Base-by-base conservation (phyloP, 1,284 basidiomycete genomes). In the Tilletiopsis washingtonensis region DNA sequence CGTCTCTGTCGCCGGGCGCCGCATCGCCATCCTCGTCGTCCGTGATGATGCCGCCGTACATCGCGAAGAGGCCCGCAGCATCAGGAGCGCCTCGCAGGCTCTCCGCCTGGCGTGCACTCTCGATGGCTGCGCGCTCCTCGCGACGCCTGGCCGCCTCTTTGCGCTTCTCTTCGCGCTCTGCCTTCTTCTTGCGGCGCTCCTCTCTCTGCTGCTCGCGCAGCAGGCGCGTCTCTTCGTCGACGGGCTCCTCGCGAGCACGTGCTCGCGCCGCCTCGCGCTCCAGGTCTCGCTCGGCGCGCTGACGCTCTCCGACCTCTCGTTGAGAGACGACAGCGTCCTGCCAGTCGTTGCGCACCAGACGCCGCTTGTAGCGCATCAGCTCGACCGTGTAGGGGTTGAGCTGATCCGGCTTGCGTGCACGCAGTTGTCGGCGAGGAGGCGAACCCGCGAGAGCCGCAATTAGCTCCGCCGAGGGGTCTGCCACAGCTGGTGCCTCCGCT, bases 331-430 rank as follows among this genome's bases (percentile, higher is more conserved):
- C 67, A 7, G 75, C 75, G 45, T 75, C 75, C 40, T 71, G 49
- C 75, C 75, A 76, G 26, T 74, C 68, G 56, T 75, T 75, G 21
- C 56, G 56, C n/a, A 68, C 56, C 20, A 76, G 53, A 3, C 59
- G 49, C n/a, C 59, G 53, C 24, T 68, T 67, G 59, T 76, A 76
- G 26, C 49, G 53, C 12, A 62, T 50, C 17, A 69, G 67, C 48
- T 76, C 75, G 43, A 67, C 53, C 2, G 74, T 73, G 47, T 74
- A 76, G 0, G 75, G 75, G 15, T 71, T 68, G 37, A 76, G 67
- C 49, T 76, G 75, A 4, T 62, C 61, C 1, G 65, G 57, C 1
- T 74, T 75, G 2, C 75, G 66, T 3, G 54, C 49, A 12, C 75
- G 70, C 24, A 76, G 47, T 17, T 56, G 47, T 19, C 56, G 61